Conservation (phyloP, 768 basidiomycete genomes). For the Trametes cubensis region DNA sequence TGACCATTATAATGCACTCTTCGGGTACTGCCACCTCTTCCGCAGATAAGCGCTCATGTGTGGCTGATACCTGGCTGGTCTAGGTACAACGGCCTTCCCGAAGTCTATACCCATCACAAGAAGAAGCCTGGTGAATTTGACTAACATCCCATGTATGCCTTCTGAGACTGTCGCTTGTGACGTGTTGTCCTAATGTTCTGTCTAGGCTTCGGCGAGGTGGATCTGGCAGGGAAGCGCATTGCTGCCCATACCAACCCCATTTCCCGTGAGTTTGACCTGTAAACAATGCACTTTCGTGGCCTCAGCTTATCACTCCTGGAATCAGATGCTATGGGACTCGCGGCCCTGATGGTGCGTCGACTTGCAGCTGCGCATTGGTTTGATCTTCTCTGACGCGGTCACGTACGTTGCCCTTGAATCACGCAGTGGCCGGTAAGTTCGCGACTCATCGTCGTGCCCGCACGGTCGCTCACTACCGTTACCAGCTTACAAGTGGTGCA, state of each 20-base stretch:
- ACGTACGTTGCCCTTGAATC: too few relatives aligned
- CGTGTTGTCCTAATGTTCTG: background rate
- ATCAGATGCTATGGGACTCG: slow-evolving; percentile 7
- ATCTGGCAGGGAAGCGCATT: background rate
- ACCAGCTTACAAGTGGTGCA: slow-evolving; percentile 13
- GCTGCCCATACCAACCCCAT: background rate
- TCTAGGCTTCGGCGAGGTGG: background rate
- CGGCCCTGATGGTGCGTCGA: slow-evolving; percentile 1
- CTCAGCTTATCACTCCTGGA: too few relatives aligned
- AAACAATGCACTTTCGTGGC: too few relatives aligned
- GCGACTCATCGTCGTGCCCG: too few relatives aligned
- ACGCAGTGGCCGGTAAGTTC: slow-evolving; percentile 5
- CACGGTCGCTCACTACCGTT: too few relatives aligned
- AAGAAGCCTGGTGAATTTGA: background rate
- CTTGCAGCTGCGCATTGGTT: background rate
- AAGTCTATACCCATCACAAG: background rate
- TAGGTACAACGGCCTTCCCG: background rate
- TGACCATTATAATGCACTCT: background rate
- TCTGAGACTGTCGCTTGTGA: too few relatives aligned
- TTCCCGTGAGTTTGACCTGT: background rate
- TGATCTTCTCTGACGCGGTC: background rate
- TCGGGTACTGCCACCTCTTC: background rate
- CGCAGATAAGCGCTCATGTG: too few relatives aligned
- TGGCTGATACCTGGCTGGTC: background rate
- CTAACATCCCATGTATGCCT: background rate